Base-by-base conservation (phyloP, 495 filamentous ascomycete species). In the Platismatia glauca region DNA sequence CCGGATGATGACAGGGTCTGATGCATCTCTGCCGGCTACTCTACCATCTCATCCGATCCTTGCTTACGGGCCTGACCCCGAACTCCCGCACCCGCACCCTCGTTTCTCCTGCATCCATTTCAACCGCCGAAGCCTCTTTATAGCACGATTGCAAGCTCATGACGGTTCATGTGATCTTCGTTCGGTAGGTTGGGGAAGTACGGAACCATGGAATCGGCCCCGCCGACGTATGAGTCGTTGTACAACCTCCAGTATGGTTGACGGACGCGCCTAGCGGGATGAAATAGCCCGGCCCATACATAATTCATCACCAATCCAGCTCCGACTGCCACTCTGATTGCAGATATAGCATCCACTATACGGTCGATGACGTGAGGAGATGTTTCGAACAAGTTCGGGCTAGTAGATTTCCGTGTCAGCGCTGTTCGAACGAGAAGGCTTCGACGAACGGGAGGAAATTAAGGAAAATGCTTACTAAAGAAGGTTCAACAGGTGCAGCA, bases 331-430 rank as follows among this genome's bases (percentile, higher is more conserved):
- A 96, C 90, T 31, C 95, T 81, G 63, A 97, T 87, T n/a, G 91
- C 94, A 71, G 96, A 92, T 68, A 99, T 92, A 39, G 94, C 94
- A 72, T 97, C 95, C 58, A 97, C 87, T 61, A 99, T 91, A 15
- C 95, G 85, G 73, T 99, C 95, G 67, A 99, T 99, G 65, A 99
- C 95, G 80, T 99, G 95, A 12, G 95, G 95, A 64, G 87, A 91
- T 3, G 95, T 99, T 76, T 99, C 95, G 77, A 97, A 99, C 68
- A 99, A 82, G 71, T 99, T 99, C 20, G 95, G 95, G 74, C 44
- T 48, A 13, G 9, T 4, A 11, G 43, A 24, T 48, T 44, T 24
- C 44, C 8, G 3, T 13, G n/a, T 48, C 44, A 48, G 44, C 12
- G 4, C 3, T 48, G 12, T 2, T 13, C n/a, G n/a, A 11, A 13